These are phyloP conservation scores for Saksenaea vasiformis DNA, from an alignment of 371 early-diverging fungal species.

Conservation along the genomic window DNA sequence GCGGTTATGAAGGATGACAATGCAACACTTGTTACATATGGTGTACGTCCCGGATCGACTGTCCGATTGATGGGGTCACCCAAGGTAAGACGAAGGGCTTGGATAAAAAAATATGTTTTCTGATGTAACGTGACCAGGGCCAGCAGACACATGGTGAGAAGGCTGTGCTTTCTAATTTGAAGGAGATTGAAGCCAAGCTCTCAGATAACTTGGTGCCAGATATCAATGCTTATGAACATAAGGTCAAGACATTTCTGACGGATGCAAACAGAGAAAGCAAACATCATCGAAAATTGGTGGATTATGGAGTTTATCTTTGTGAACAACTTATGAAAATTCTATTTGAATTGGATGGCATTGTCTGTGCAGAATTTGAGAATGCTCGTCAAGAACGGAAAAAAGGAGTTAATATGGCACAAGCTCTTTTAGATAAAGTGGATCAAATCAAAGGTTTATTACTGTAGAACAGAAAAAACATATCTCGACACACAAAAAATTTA, in stretches of 20 bases:
- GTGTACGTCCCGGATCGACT: constrained; percentile 20
- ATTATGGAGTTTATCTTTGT: constrained; percentile 19
- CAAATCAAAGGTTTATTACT: constrained; percentile 15
- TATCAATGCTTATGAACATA: constrained; percentile 21
- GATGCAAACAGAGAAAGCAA: constrained; percentile 10
- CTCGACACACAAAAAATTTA: neutral
- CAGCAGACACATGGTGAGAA: constrained; percentile 8
- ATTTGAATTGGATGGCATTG: constrained; percentile 25
- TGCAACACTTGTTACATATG: constrained; percentile 13
- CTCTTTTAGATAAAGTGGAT: constrained; percentile 24
- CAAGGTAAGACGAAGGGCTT: constrained; percentile 1
- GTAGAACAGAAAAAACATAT: neutral
- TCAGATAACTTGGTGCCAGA: constrained; percentile 15
- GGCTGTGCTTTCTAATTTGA: constrained; percentile 8
- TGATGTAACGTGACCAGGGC: neutral
- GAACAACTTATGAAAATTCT: constrained; percentile 27
- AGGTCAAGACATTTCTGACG: constrained; percentile 13
- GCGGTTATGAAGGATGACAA: constrained; percentile 30
- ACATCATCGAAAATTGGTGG: constrained; percentile 16
- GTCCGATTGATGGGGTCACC: constrained; percentile 14
- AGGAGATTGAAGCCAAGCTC: constrained; percentile 9
- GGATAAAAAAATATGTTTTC: neutral
- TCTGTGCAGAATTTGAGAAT: constrained; percentile 13
- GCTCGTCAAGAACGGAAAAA: constrained; percentile 20
- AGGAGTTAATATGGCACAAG: constrained; percentile 17